Conservation (phyloP, 345 rosid species). For the Angophora floribunda region DNA sequence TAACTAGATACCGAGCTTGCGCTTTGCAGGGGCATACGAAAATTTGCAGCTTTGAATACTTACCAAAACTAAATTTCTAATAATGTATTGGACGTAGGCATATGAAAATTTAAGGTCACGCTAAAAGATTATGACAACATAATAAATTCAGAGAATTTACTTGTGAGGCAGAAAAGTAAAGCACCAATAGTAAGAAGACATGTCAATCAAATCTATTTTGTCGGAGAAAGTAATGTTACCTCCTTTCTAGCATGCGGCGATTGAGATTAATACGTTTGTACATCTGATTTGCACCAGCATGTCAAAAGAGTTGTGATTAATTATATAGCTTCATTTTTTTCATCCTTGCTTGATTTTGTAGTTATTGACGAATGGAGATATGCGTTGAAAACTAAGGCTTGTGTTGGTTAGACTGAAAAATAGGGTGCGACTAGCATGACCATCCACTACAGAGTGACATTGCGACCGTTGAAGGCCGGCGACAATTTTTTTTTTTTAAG, state of each 20-base stretch:
- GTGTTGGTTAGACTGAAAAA: not conserved
- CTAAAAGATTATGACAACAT: not conserved
- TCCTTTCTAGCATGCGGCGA: not conserved
- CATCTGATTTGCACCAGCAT: not conserved
- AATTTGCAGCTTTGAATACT: not conserved
- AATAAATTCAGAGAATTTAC: not conserved
- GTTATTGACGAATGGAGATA: not conserved
- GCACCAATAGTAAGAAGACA: not conserved
- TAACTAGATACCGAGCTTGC: not conserved
- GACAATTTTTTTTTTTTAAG: no score
- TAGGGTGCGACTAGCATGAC: not conserved
- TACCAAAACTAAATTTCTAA: not conserved
- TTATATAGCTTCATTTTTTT: not conserved
- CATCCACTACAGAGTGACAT: not conserved
- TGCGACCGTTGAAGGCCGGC: not conserved
- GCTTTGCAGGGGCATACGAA: not conserved
- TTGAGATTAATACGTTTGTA: not conserved
- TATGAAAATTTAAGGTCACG: not conserved
- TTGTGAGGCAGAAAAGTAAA: not conserved
- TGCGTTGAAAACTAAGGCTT: not conserved
- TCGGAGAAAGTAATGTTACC: not conserved
- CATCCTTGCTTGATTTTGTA: not conserved
- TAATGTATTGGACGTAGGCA: not conserved
- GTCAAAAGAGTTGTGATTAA: not conserved
- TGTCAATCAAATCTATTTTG: not conserved